These are phyloP conservation scores for Oryza punctata DNA, from an alignment of 176 grass and related monocot species.

Conservation along the genomic window DNA sequence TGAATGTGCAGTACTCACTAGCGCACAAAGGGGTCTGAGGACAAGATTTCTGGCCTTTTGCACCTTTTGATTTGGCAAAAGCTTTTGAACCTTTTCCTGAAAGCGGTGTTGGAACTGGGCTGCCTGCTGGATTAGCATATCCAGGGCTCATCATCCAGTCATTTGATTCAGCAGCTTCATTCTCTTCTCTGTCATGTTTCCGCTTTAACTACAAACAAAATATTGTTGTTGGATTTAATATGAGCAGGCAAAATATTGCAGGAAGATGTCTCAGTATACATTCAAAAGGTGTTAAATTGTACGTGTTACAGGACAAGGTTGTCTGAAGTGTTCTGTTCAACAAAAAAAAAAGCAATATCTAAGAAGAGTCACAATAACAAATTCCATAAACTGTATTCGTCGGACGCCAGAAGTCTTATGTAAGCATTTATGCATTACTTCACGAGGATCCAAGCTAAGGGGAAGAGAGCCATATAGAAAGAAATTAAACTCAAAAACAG, in stretches of 20 bases:
- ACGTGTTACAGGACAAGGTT: background rate
- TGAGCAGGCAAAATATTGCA: background rate
- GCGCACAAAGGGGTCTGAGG: constrained; percentile 61
- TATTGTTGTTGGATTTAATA: constrained; percentile 7
- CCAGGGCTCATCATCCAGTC: constrained; percentile 66
- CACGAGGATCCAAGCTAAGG: background rate
- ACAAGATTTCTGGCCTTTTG: constrained; percentile 63
- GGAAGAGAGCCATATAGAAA: background rate
- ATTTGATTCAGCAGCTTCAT: constrained; percentile 56
- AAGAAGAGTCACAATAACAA: background rate
- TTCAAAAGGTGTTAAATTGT: background rate
- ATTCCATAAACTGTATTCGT: background rate
- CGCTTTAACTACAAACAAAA: constrained; percentile 58
- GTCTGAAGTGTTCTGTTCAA: background rate
- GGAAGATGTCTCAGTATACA: background rate
- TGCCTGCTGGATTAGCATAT: constrained; percentile 44
- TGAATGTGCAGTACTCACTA: constrained; percentile 49
- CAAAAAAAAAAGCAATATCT: background rate
- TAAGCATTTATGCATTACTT: background rate
- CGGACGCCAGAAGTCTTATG: background rate
- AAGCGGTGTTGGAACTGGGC: constrained; percentile 56
- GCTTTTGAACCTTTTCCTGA: constrained; percentile 64
- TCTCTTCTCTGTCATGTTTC: constrained; percentile 46
- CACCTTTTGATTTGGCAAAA: constrained; percentile 42
- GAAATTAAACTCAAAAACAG: background rate